phyloP scores from a whole-genome alignment of 371 early-diverging fungal genomes.

The Cladochytrium tenue region DNA sequence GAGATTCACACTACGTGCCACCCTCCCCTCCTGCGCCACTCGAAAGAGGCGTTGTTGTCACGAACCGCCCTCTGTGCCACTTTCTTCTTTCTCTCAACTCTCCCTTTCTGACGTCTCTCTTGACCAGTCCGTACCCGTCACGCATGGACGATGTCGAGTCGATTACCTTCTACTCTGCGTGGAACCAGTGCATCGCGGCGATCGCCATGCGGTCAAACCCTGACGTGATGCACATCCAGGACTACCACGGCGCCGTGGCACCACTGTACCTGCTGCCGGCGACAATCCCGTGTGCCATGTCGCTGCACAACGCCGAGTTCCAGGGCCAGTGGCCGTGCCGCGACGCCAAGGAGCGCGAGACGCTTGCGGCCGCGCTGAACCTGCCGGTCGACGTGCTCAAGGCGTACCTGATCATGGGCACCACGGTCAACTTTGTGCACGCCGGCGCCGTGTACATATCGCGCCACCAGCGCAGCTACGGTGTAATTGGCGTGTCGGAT shows the following conservation, averaged over 20 bases:
- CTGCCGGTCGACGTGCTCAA: background rate
- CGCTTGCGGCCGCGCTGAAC: slow-evolving; percentile 6
- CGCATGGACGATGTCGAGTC: too few relatives aligned
- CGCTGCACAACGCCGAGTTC: slow-evolving; percentile 15
- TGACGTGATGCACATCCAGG: too few relatives aligned
- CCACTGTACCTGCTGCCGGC: slow-evolving; percentile 12
- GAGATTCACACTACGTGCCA: too few relatives aligned
- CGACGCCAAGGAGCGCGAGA: background rate
- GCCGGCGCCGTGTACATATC: slow-evolving; percentile 8
- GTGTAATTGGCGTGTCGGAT: slow-evolving; percentile 8
- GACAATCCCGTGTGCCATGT: background rate
- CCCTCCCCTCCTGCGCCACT: too few relatives aligned
- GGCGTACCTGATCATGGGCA: slow-evolving; percentile 5
- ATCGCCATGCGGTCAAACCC: too few relatives aligned
- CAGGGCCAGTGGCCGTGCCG: slow-evolving; percentile 14
- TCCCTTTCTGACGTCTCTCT: too few relatives aligned
- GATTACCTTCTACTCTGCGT: too few relatives aligned
- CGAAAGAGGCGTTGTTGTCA: too few relatives aligned
- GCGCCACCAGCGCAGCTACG: slow-evolving; percentile 5
- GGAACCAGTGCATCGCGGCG: too few relatives aligned
- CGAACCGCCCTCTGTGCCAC: too few relatives aligned
- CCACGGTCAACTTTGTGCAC: slow-evolving; percentile 12
- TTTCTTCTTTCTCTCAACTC: too few relatives aligned
- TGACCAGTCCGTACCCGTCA: too few relatives aligned
- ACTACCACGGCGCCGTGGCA: slow-evolving; percentile 11